A percentile compares a stretch with the other conserved stretches of the same genome.
These are phyloP conservation scores for Candida taoyuanica DNA, from an alignment of 805 yeast species.

Conservation along the genomic window DNA sequence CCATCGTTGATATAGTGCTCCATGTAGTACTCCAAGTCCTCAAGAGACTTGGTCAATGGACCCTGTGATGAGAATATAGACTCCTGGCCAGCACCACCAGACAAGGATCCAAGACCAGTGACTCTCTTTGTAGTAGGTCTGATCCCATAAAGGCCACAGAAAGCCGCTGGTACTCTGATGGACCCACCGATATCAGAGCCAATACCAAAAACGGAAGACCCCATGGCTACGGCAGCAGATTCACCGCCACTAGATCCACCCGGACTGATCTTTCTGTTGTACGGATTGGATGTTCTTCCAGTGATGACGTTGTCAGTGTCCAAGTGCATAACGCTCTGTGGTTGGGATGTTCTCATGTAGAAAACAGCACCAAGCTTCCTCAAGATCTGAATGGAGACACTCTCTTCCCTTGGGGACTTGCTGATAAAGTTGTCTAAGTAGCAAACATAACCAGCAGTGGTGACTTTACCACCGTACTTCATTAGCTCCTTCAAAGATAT, in stretches of 20 bases:
- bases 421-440: conserved; percentile 39
- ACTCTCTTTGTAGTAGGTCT: conserved; percentile 56
- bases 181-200: conserved; percentile 75
- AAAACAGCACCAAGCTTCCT: conserved; percentile 43
- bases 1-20: conserved; percentile 47
- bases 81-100: conserved; percentile 38
- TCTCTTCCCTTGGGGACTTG: conserved; percentile 38
- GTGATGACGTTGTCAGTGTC: conserved; percentile 56
- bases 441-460: conserved; percentile 59
- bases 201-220: conserved; percentile 56
- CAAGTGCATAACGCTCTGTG: conserved; percentile 67
- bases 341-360: conserved; percentile 62
- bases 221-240: conserved; percentile 55
- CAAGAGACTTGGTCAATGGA: conserved; percentile 59
- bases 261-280: conserved; percentile 50
- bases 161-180: conserved; percentile 65
- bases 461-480: conserved; percentile 48
- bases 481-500: conserved; percentile 65
- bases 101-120: conserved; percentile 22
- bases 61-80: conserved; percentile 66
- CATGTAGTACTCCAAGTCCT: conserved; percentile 68
- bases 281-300: conserved; percentile 59
- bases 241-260: conserved; percentile 78
- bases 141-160: conserved; percentile 54
- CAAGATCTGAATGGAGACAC: conserved; percentile 42